Evolutionary conservation across 371 early-diverging fungal species (phyloP).

Genomic region (Choanephora cucurbitarum): DNA sequence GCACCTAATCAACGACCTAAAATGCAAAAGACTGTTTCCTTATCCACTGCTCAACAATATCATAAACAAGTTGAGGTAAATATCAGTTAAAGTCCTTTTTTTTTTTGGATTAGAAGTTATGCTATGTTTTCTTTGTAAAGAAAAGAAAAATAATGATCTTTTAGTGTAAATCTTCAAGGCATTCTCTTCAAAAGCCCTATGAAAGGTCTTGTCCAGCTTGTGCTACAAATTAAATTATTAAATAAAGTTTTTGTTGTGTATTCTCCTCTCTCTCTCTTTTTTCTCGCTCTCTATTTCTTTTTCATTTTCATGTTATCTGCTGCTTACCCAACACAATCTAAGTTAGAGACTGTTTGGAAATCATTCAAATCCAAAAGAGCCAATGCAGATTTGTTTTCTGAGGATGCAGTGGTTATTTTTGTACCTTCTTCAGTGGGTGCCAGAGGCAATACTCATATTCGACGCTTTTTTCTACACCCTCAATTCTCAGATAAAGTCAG

Average conservation of each 20-base stretch:
- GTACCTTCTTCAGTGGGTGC: slow-evolving; percentile 45
- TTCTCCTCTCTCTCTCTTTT: slow-evolving; percentile 4
- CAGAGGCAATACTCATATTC: slow-evolving; percentile 36
- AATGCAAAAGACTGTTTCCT: slow-evolving; percentile 17
- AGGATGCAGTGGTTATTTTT: slow-evolving; percentile 41
- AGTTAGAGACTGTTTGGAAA: slow-evolving; percentile 21
- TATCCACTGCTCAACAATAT: slow-evolving; percentile 19
- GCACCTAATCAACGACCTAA: slow-evolving; percentile 6
- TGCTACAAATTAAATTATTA: slow-evolving; percentile 1
- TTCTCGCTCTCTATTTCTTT: slow-evolving; percentile 9
- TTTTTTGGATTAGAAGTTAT: too few relatives aligned
- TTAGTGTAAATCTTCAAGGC: background rate
- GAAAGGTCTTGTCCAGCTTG: slow-evolving; percentile 25
- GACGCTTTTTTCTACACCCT: slow-evolving; percentile 34
- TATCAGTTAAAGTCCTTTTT: background rate
- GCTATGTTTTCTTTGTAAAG: too few relatives aligned
- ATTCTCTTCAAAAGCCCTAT: slow-evolving; percentile 11
- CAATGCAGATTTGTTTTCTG: slow-evolving; percentile 32
- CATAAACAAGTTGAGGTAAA: slow-evolving; percentile 4
- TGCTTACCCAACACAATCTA: slow-evolving; percentile 14
- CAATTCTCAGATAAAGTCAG: slow-evolving; percentile 35
- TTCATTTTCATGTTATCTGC: slow-evolving; percentile 1
- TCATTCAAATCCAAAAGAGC: slow-evolving; percentile 42
- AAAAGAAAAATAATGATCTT: background rate
- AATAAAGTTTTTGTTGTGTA: background rate